These are phyloP conservation scores for Amaranthus palmeri DNA, from an alignment of 148 eudicot species.

Conservation along the genomic window DNA sequence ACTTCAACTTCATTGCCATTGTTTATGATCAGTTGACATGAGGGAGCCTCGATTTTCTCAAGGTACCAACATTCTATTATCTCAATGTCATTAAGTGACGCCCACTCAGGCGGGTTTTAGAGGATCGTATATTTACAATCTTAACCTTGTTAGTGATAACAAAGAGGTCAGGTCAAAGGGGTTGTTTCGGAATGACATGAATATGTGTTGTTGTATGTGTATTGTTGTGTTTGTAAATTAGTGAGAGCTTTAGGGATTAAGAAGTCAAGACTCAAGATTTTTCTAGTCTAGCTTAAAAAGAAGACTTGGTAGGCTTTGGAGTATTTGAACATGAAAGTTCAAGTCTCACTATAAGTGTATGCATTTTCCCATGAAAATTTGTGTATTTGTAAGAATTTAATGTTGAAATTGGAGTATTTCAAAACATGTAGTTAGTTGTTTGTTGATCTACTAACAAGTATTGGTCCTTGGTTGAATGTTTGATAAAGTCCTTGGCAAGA, in stretches of 20 bases:
- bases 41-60: neutral
- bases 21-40: constrained; percentile 27
- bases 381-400: too few species aligned
- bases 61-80: neutral
- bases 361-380: neutral
- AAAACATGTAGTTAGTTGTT: too few species aligned
- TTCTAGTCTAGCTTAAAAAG: constrained; percentile 7
- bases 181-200: neutral
- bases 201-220: constrained; percentile 15
- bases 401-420: neutral
- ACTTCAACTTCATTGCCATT: constrained; percentile 29
- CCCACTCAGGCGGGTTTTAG: too few species aligned
- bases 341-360: constrained; percentile 7
- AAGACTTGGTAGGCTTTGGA: constrained; percentile 8
- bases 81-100: too few species aligned
- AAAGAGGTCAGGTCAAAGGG: neutral
- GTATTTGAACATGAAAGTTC: constrained; percentile 3
- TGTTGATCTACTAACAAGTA: too few species aligned
- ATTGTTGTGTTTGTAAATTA: constrained; percentile 25
- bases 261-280: constrained; percentile 8
- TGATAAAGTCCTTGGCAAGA: too few species aligned
- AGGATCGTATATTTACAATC: too few species aligned
- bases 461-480: too few species aligned
- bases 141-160: too few species aligned
- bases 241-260: neutral